phyloP scores from a whole-genome alignment of 1,284 basidiomycete species.

The Mycena sp. region DNA sequence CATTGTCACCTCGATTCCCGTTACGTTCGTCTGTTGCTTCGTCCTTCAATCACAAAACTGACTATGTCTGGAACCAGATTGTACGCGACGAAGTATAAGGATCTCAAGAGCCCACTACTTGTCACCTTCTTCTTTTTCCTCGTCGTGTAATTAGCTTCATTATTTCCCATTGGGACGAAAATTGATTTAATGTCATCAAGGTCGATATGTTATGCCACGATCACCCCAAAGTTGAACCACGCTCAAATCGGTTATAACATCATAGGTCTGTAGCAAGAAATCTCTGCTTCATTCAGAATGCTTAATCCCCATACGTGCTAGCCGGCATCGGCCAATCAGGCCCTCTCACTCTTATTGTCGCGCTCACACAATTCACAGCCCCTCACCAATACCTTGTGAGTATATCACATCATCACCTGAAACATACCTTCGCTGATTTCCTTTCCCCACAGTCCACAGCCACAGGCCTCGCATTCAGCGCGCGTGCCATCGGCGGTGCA shows the following conservation, averaged over 20 bases:
- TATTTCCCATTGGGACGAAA: not conserved
- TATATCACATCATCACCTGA: not conserved
- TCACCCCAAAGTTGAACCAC: constrained; percentile 28
- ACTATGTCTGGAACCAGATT: no score
- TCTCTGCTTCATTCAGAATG: not conserved
- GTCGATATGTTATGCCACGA: constrained; percentile 31
- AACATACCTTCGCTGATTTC: not conserved
- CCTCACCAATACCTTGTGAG: constrained; percentile 27
- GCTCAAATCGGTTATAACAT: constrained; percentile 29
- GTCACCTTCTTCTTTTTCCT: constrained; percentile 30
- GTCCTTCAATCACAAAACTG: no score
- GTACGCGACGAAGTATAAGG: constrained; percentile 31
- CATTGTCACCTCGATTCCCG: constrained; percentile 24
- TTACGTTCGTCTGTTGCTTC: constrained; percentile 22
- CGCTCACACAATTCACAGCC: constrained; percentile 29
- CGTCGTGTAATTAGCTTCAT: constrained; percentile 11
- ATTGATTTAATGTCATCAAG: no score
- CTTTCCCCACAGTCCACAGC: constrained; percentile 22
- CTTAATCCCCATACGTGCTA: not conserved
- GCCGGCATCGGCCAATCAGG: constrained; percentile 31
- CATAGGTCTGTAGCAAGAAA: not conserved
- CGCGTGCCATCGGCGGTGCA: constrained; percentile 29
- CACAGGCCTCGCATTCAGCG: constrained; percentile 30
- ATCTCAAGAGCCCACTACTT: constrained; percentile 28
- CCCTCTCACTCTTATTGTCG: constrained; percentile 30